Percentiles rank a stretch among this genome's conserved stretches.
Evolutionary conservation across 1,284 basidiomycete species (phyloP).

Genomic region (Hemileccinum hortonii): DNA sequence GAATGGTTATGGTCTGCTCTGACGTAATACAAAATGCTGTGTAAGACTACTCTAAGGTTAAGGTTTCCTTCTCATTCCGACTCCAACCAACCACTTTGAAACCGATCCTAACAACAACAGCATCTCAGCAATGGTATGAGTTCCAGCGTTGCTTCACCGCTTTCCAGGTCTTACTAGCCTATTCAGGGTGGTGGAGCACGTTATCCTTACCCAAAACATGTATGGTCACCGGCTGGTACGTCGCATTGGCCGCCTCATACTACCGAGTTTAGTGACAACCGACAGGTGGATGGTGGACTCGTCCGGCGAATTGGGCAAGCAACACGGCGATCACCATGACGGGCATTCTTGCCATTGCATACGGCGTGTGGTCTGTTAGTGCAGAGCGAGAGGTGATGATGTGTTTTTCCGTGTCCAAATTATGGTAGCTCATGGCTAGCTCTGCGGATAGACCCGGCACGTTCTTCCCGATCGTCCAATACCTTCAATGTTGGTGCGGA

Average conservation of each 20-base stretch:
- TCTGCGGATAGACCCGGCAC: constrained; percentile 26
- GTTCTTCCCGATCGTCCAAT: constrained; percentile 53
- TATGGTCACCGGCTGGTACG: constrained; percentile 68
- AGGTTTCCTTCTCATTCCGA: no score
- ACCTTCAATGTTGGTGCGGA: constrained; percentile 62
- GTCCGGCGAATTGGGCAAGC: constrained; percentile 67
- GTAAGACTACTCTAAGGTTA: no score
- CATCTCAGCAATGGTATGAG: constrained; percentile 15
- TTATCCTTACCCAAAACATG: constrained; percentile 70
- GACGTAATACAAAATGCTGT: no score
- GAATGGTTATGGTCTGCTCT: no score
- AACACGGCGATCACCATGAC: constrained; percentile 63
- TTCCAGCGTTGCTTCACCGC: neutral
- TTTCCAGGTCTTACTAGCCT: neutral
- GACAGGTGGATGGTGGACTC: constrained; percentile 73
- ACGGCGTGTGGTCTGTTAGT: constrained; percentile 59
- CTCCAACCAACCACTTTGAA: no score
- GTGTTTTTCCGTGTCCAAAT: neutral
- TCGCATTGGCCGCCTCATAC: neutral
- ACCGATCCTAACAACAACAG: no score
- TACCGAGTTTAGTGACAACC: constrained; percentile 1
- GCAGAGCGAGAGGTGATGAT: constrained; percentile 60
- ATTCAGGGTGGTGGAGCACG: constrained; percentile 61
- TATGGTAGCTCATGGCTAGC: constrained; percentile 5
- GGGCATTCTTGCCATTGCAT: constrained; percentile 59